Base-by-base conservation (phyloP, 768 basidiomycete genomes). In the Collybia sordida region DNA sequence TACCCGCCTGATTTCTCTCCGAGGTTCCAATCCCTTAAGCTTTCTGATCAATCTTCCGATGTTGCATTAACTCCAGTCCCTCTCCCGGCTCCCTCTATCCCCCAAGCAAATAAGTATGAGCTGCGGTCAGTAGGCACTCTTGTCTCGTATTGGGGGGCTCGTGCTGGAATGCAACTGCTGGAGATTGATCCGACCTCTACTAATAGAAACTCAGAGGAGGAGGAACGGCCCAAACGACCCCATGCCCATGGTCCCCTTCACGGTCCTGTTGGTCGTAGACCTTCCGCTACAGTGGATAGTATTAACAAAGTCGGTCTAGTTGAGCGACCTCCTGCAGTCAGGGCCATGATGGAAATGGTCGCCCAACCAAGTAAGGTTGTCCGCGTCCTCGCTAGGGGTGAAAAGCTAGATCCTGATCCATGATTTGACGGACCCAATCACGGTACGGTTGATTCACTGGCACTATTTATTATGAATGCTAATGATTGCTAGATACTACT, bases 331-430 rank as follows among this genome's bases (percentile, higher is more conserved):
- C 79, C 86, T 7, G 85, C 88, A 1, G 86, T 89, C 41, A 81
- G 83, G 76, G 83, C 86, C 3, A 88, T 91, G 87, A 89, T 88
- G 86, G 85, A 85, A 54, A 80, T 81, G 65, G 77, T 88, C 7
- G 73, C 84, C 18, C 85, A 88, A 55, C 85, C 87, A 6, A 85
- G 79, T 64, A 85, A 82, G 54, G 85, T 88, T 55, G 83, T 92
- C 27, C 75, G 89, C 21, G 85, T 93, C 23, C 80, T 93, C 52
- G 88, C 90, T 1, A 81, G 90, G 11, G 90, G 90, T 25, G 90
- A 93, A 76, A 90, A 91, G 66, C 67, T 93, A 46, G 89, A 93
- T 37, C 71, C 73, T 6, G 66, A 62, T 52, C 51, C 64, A 39
- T 68, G 55, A 64, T 47, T 31, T 12, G 14, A 6, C 4, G 11